Evolutionary conservation across 805 yeast species (phyloP), one percentile per base, ranked within the genome.

Genomic region (Kuraishia hungarica): DNA sequence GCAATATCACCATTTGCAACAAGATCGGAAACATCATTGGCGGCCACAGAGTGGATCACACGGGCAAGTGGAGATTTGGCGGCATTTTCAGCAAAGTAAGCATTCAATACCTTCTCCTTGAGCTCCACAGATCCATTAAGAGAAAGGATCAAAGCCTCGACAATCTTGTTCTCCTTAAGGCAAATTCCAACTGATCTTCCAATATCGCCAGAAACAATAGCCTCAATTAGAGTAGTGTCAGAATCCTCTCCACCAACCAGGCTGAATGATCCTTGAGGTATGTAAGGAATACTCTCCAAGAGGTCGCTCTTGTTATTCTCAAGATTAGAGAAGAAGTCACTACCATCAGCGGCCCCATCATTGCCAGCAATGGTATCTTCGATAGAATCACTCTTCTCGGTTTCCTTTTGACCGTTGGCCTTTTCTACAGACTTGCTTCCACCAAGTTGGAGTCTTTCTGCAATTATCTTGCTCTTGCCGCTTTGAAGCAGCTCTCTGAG

Each of bases 71-170:
- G 71, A 47, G 82, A 73, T 8, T 75, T 59, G 2, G 70, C 62
- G 21, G 82, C 82, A 59, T 79, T 73, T 61, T 82, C 80, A 39
- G 76, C 64, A 70, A 91, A 87, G 67, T 86, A 94, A 19, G 86
- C 85, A 63, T 81, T 78, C 63, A 80, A 83, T 2, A 86, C 97
- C 61, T 82, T 81, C 54, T 80, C 76, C 61, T 87, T 87, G 66
- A 85, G 74, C 3, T 75, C 76, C 20, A 80, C 83, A 19, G 83
- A 68, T 2, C 86, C 89, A 62, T 83, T 82, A 63, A 87, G 71
- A 0, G 98, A 89, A 57, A 94, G 77, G 26, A 92, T 73, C 61
- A 92, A 77, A 2, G 98, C 97, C 67, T 94, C 98, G 22, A 80
- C 68, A 22, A 90, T 69, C 57, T 80, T 78, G 53, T 80, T 86